Base-by-base conservation (phyloP, 305 asterid genomes). In the Andrographis paniculata region DNA sequence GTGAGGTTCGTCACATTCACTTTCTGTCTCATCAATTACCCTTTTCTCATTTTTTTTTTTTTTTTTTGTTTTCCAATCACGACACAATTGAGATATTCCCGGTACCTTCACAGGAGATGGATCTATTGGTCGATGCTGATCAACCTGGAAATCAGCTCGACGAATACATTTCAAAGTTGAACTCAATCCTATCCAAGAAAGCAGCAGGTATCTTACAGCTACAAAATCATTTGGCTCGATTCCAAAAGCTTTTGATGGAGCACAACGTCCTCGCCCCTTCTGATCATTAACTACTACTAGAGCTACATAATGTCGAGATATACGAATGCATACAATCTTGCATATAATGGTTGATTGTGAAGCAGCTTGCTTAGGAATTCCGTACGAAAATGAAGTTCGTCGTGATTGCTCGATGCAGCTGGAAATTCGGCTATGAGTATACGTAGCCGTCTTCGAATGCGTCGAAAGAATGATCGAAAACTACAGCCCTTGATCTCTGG, bases 101-200 rank as follows among this genome's bases (percentile, higher is more conserved):
- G 2, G 42, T 15, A 2, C 20, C 48, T 52, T 63, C 52, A 53
- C 76, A 92, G 99, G 99, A 92, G 73, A 92, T 92, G 99, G 76
- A 76, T 71, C 87, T 92, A 48, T 71, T 92, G 70, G 95, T 84
- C 53, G 89, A 77, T 67, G 99, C 94, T 14, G 99, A 87, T 62
- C 93, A 81, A 67, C 99, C 99, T 4, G 99, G 95, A 23, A 92
- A 76, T 61, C 87, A 82, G 63, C 66, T 92, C 50, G 95, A 84
- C 56, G 77, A 75, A 35, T 87, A 92, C 46, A 61, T 87, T 36
- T 59, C 93, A 31, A 77, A 75, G 71, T 61, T 92, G 82, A 87
- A 79, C 70, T 45, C 84, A 18, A 76, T 92, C 66, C 83, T 92
- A 35, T 77, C 97, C 59, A 94, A 84, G 48, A 92, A 92, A 49